A percentile compares a stretch with the other conserved stretches of the same genome.
Evolutionary conservation across 495 filamentous ascomycete species (phyloP).

Genomic region (Aspergillus ellipticus): DNA sequence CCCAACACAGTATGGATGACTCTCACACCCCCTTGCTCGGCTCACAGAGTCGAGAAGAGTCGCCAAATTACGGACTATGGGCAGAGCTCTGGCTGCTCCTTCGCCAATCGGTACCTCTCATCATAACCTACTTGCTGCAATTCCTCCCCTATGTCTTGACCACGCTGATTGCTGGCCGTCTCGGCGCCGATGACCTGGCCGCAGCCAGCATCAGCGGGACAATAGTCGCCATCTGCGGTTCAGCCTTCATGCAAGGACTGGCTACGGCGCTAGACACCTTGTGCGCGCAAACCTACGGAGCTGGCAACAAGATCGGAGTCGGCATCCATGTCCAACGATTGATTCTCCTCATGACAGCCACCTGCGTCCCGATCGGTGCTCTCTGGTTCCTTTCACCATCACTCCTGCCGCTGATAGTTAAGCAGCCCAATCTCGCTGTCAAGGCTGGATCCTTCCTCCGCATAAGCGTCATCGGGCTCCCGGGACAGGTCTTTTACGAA

Average conservation of each 20-base stretch:
- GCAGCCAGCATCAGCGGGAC: too few species aligned
- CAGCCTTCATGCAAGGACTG: constrained; percentile 50
- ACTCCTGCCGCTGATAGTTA: too few species aligned
- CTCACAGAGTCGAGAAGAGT: neutral
- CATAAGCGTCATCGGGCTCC: constrained; percentile 78
- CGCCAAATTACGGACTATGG: too few species aligned
- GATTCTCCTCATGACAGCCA: constrained; percentile 58
- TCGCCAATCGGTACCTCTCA: too few species aligned
- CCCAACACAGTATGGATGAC: too few species aligned
- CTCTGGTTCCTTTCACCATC: constrained; percentile 65
- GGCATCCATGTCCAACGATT: constrained; percentile 71
- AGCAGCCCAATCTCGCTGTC: too few species aligned
- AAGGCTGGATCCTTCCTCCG: constrained; percentile 52
- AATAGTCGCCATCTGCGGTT: too few species aligned
- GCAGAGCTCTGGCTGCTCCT: too few species aligned
- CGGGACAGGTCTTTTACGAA: constrained; percentile 21
- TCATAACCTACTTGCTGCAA: too few species aligned
- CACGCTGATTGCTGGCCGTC: too few species aligned
- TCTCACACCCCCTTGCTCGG: neutral
- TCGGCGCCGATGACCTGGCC: too few species aligned
- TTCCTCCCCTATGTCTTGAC: too few species aligned
- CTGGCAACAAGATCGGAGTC: constrained; percentile 63
- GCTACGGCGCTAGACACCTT: constrained; percentile 72
- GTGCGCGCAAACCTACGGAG: constrained; percentile 74
- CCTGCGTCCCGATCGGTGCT: constrained; percentile 62